A percentile compares a stretch with the other conserved stretches of the same genome.
phyloP scores from a whole-genome alignment of 208 protist genomes.

The Porcisia hertigi region DNA sequence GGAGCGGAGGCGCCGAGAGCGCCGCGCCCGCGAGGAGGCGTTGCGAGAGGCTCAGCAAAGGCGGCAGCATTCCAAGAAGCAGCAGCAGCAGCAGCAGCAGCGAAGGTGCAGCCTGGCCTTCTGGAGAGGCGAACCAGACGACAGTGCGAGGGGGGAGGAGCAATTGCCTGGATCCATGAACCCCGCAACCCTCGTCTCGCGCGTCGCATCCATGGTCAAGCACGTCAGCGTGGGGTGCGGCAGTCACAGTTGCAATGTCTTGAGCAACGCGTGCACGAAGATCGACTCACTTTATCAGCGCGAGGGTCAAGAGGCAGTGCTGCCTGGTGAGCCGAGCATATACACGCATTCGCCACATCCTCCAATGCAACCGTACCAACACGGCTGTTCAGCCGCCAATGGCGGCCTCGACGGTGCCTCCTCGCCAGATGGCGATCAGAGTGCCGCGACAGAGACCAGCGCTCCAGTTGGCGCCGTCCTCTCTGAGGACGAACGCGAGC shows the following conservation, averaged over 20 bases:
- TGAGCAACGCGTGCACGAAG: background rate
- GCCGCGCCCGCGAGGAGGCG: slow-evolving; percentile 24
- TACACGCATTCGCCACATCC: background rate
- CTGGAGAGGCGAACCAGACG: slow-evolving; percentile 1
- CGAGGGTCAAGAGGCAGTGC: background rate
- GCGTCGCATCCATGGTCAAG: slow-evolving; percentile 31
- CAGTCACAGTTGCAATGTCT: background rate
- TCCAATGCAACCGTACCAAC: background rate
- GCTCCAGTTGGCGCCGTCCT: background rate
- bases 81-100: slow-evolving; percentile 15
- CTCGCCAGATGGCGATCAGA: background rate
- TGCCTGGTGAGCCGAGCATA: background rate
- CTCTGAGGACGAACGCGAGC: background rate
- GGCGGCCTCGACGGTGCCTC: background rate
- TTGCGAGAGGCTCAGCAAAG: background rate
- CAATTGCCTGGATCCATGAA: slow-evolving; percentile 14
- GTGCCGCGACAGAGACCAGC: background rate
- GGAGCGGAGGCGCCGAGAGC: slow-evolving; percentile 13
- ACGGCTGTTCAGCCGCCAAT: slow-evolving; percentile 1
- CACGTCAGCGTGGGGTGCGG: background rate
- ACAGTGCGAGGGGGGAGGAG: slow-evolving; percentile 2
- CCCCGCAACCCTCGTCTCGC: slow-evolving; percentile 20
- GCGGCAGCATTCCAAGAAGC: slow-evolving; percentile 4
- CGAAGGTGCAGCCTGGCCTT: background rate
- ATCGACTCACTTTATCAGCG: background rate